These are phyloP conservation scores for Nicotiana benthamiana DNA, from an alignment of 257 asterid species.

Conservation along the genomic window DNA sequence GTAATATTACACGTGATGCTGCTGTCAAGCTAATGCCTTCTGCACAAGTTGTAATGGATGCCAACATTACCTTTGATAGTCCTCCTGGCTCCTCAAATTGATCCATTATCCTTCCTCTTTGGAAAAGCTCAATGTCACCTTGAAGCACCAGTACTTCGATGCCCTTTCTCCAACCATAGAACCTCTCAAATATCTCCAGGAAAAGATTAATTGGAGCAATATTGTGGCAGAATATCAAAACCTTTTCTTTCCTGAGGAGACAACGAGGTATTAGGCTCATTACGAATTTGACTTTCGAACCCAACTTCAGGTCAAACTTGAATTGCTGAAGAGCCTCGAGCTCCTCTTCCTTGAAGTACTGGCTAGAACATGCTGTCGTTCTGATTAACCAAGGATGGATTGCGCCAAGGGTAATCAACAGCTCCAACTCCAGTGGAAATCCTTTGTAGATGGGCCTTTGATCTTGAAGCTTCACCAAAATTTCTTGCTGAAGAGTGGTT, in stretches of 20 bases:
- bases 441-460: slow-evolving; percentile 78
- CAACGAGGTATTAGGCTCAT: slow-evolving; percentile 92
- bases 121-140: slow-evolving; percentile 95
- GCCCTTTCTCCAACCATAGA: slow-evolving; percentile 84
- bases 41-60: slow-evolving; percentile 92
- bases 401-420: slow-evolving; percentile 83
- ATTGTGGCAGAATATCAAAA: slow-evolving; percentile 87
- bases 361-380: slow-evolving; percentile 63
- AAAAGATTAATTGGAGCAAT: slow-evolving; percentile 86
- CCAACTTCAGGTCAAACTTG: slow-evolving; percentile 68
- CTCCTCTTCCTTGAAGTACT: slow-evolving; percentile 56
- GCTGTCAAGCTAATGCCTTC: slow-evolving; percentile 96
- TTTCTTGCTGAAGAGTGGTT: slow-evolving; percentile 65
- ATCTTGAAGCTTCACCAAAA: slow-evolving; percentile 63
- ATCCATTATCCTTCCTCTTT: slow-evolving; percentile 87
- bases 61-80: slow-evolving; percentile 83
- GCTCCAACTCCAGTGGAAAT: slow-evolving; percentile 81
- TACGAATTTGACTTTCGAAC: slow-evolving; percentile 85
- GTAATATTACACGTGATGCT: slow-evolving; percentile 79
- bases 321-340: slow-evolving; percentile 57
- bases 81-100: slow-evolving; percentile 86
- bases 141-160: slow-evolving; percentile 80
- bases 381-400: slow-evolving; percentile 96
- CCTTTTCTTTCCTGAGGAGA: slow-evolving; percentile 58
- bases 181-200: slow-evolving; percentile 62